Evolutionary conservation across 164 flowering plant genomes (phyloP).

Genomic region (Vitis rotundifolia): DNA sequence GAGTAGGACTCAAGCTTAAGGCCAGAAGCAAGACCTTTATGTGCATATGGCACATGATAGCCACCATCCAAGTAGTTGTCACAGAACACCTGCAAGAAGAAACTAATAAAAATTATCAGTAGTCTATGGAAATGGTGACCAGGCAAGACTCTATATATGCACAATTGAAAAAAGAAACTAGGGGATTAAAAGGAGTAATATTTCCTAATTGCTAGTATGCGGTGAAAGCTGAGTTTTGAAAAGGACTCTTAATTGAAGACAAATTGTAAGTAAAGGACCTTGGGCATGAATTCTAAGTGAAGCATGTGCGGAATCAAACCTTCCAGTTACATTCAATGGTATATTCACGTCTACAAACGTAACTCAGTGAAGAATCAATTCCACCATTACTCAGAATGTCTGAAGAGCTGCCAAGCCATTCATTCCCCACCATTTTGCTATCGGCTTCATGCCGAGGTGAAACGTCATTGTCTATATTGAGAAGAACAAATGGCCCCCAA

Average conservation of each 20-base stretch:
- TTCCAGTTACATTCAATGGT: constrained; percentile 93
- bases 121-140: neutral
- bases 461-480: constrained; percentile 46
- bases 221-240: too few relatives aligned
- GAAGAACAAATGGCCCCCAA: constrained; percentile 89
- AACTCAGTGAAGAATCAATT: constrained; percentile 61
- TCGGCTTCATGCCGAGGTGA: constrained; percentile 23
- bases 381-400: constrained; percentile 55
- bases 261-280: neutral
- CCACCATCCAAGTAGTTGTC: constrained; percentile 96
- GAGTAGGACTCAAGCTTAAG: constrained; percentile 80
- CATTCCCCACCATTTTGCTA: constrained; percentile 36
- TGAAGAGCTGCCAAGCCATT: constrained; percentile 84
- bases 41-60: constrained; percentile 95
- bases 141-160: neutral
- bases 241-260: neutral
- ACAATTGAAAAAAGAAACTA: too few relatives aligned
- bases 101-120: neutral
- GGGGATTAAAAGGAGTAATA: neutral
- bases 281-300: neutral
- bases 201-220: too few relatives aligned
- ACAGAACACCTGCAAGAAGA: constrained; percentile 69
- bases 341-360: constrained; percentile 79
- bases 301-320: constrained; percentile 40
- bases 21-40: constrained; percentile 82